Conservation (phyloP, 139 green algal species). For the Auxenochlorella protothecoides region DNA sequence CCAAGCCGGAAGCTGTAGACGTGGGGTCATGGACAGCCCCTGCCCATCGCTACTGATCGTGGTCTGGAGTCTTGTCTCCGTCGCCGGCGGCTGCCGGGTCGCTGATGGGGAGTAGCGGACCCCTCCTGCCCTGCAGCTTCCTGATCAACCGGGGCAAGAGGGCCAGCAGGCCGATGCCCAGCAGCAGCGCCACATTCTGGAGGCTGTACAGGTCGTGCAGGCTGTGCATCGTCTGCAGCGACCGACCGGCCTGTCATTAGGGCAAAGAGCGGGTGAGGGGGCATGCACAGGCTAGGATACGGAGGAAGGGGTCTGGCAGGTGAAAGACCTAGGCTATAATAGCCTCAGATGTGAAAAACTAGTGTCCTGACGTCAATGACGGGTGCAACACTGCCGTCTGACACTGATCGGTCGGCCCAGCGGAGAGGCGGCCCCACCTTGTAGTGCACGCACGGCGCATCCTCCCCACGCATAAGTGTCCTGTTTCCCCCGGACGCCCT, state of each 20-base stretch:
- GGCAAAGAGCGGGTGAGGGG: not conserved
- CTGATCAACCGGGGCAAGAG: conserved; percentile 14
- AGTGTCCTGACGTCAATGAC: no score
- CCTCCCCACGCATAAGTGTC: not conserved
- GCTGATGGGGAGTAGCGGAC: no score
- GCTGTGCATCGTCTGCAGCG: conserved; percentile 10
- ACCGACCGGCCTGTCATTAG: conserved; percentile 11
- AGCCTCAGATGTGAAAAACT: no score
- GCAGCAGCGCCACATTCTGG: conserved; percentile 18
- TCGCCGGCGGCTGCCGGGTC: no score
- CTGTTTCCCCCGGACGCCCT: no score
- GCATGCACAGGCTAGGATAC: not conserved
- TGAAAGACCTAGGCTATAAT: no score
- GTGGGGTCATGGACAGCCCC: no score
- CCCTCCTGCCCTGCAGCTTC: not conserved
- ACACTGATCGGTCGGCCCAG: not conserved
- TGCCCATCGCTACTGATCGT: no score
- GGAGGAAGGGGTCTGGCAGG: not conserved
- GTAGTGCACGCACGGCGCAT: not conserved
- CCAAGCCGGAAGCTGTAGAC: no score
- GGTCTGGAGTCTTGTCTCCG: no score
- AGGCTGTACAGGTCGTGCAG: conserved; percentile 23
- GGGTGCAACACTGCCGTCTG: no score
- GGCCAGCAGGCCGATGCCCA: conserved; percentile 11
- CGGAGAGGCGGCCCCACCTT: no score